Percentiles rank a stretch among this genome's conserved stretches.
Conservation (phyloP, 352 stramenopile genomes). For the Globisporangium parvum region DNA sequence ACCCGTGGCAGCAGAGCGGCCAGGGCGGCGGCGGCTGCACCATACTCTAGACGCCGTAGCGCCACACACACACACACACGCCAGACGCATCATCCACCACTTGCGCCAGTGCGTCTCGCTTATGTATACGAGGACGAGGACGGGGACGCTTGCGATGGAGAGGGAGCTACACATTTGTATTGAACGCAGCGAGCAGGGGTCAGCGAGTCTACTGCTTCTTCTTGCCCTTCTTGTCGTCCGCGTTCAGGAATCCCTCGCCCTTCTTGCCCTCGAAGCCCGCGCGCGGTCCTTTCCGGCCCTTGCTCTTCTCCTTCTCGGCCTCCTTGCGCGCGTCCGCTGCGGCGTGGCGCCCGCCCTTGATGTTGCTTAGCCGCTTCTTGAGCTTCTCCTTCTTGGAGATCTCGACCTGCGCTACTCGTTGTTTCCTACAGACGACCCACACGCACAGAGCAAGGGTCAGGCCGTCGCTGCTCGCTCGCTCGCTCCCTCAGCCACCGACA, state of each 20-base stretch:
- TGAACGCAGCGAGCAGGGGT: constrained; percentile 10
- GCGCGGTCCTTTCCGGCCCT: constrained; percentile 43
- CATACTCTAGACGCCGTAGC: constrained; percentile 33
- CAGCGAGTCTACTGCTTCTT: constrained; percentile 28
- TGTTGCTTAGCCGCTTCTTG: constrained; percentile 55
- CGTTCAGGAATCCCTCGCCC: constrained; percentile 65
- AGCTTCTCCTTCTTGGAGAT: constrained; percentile 60
- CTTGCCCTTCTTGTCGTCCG: constrained; percentile 45
- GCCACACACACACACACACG: background rate
- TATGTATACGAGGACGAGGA: too few relatives aligned
- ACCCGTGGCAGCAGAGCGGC: constrained; percentile 64
- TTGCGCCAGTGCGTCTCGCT: background rate
- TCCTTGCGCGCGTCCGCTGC: constrained; percentile 20
- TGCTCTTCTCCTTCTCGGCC: constrained; percentile 14
- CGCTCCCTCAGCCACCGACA: constrained; percentile 1
- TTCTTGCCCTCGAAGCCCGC: constrained; percentile 83
- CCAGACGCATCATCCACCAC: too few relatives aligned
- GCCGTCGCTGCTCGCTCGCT: background rate
- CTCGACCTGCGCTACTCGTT: constrained; percentile 46
- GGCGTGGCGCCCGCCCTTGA: constrained; percentile 11
- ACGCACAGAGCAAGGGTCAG: background rate
- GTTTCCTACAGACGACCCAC: constrained; percentile 39
- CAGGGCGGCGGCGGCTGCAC: constrained; percentile 57
- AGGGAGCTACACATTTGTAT: constrained; percentile 3
- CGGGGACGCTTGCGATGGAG: too few relatives aligned